phyloP scores from a whole-genome alignment of 2,329 filamentous ascomycete genomes.

The Lachnellula subtilissima region DNA sequence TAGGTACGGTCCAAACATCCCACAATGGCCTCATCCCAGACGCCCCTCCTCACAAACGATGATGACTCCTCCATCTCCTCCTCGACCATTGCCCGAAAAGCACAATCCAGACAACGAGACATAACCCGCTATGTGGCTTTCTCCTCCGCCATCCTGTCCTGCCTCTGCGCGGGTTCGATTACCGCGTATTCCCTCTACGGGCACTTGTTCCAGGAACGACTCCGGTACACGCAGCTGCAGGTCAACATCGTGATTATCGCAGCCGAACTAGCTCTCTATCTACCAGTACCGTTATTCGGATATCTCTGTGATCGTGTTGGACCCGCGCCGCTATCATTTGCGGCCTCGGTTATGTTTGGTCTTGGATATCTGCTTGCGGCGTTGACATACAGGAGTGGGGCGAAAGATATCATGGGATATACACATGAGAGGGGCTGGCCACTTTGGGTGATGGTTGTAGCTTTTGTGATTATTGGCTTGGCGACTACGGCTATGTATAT shows the following conservation, averaged over 20 bases:
- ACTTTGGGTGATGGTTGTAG: conserved; percentile 76
- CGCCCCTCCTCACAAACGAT: conserved; percentile 18
- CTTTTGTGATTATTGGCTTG: conserved; percentile 77
- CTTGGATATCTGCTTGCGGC: conserved; percentile 80
- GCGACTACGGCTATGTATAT: conserved; percentile 89
- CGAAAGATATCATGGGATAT: conserved; percentile 36
- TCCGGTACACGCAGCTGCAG: conserved; percentile 86
- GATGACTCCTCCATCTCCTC: conserved; percentile 16
- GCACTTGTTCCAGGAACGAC: conserved; percentile 77
- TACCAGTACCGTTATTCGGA: conserved; percentile 84
- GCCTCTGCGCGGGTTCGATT: conserved; percentile 83
- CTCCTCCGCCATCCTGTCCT: conserved; percentile 48
- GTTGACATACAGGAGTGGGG: conserved; percentile 62
- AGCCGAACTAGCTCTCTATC: conserved; percentile 82
- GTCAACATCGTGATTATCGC: conserved; percentile 88
- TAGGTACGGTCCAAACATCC: neutral
- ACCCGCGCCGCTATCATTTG: conserved; percentile 68
- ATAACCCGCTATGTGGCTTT: conserved; percentile 43
- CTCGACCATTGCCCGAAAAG: conserved; percentile 10
- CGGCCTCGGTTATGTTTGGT: conserved; percentile 71
- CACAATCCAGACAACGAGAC: conserved; percentile 19
- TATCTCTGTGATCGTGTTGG: conserved; percentile 88
- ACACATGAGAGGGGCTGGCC: conserved; percentile 54
- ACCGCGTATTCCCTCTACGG: conserved; percentile 93
- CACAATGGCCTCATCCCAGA: conserved; percentile 20